Evolutionary conservation across 2,329 filamentous ascomycete genomes (phyloP).

Genomic region (Apiospora arundinis): DNA sequence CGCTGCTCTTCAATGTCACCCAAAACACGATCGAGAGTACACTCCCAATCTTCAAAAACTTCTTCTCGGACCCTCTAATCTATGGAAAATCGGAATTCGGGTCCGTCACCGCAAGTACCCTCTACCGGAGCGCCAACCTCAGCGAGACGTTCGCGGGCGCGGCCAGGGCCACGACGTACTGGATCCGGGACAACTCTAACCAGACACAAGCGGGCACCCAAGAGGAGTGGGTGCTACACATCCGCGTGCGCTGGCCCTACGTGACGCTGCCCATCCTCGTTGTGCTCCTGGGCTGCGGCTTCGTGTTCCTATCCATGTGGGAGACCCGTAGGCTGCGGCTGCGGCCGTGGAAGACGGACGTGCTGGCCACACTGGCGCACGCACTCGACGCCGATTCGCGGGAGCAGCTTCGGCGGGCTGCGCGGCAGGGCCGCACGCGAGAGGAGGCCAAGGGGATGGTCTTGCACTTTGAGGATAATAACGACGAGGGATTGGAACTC

Average conservation of each 20-base stretch:
- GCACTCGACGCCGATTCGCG: constrained; percentile 30
- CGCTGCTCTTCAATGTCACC: constrained; percentile 9
- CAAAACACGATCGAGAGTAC: not conserved
- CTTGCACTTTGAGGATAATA: constrained; percentile 28
- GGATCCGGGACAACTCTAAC: not conserved
- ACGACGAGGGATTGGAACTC: constrained; percentile 29
- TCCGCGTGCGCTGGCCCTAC: constrained; percentile 16
- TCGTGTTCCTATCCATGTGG: constrained; percentile 16
- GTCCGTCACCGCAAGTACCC: not conserved
- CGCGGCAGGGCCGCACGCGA: constrained; percentile 27
- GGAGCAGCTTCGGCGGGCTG: too few relatives aligned
- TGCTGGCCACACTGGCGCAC: constrained; percentile 31
- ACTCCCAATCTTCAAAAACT: not conserved
- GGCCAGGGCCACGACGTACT: not conserved
- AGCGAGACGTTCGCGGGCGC: not conserved
- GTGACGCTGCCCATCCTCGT: not conserved
- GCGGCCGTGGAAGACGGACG: constrained; percentile 30
- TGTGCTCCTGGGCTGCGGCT: not conserved
- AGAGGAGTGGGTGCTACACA: constrained; percentile 6
- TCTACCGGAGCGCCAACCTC: not conserved
- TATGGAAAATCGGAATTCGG: not conserved
- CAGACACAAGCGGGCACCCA: not conserved
- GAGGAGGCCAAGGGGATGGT: constrained; percentile 27
- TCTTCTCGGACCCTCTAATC: not conserved
- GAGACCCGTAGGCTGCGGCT: constrained; percentile 29